Evolutionary conservation across 1,284 basidiomycete genomes (phyloP), one percentile per base, ranked within the genome.

Genomic region (Cutaneotrichosporon sp.): DNA sequence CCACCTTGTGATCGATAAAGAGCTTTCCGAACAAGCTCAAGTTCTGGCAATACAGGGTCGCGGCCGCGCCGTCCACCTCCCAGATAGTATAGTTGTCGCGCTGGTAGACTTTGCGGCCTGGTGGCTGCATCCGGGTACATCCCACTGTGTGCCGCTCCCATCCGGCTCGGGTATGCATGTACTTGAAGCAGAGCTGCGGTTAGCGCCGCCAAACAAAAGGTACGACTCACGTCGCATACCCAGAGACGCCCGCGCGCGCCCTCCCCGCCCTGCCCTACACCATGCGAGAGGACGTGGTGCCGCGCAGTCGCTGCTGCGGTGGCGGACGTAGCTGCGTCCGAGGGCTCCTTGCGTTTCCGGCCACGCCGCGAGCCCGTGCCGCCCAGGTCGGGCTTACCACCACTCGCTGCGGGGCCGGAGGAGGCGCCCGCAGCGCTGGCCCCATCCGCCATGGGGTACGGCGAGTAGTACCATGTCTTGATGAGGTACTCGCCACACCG

Each of bases 1-100:
- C 17, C 39, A 74, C 73, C 54, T 98, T 98, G 67, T 94, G 88
- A 67, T 97, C 94, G 67, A 98, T 97, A 74, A 98, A 98, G n/a
- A 97, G 80, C 73, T 98, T 98, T 39, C 93, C 94, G 66, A 97
- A 97, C 3, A 98, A 79, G 30, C 90, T 88, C 23, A 98, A 77
- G 67, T 94, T 94, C 73, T 97, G 94, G 70, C 90, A 96, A 68
- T 94, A 98, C 10, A 97, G 80, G 90, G 94, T 67, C 4, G 88
- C 81, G 53, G 81, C 78, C 1, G 85, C 84, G 3, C 93, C 94
- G 69, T 98, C 92, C 1, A 98, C 86, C 75, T 97, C 91, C 88
- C 90, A 97, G 46, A 98, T 94, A 8, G 83, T 85, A 71, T 90
- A 89, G 9, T 87, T 87, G 0, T 89, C 92, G 30, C 87, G 80